Evolutionary conservation across 139 green algal genomes (phyloP).

Genomic region (Coelastrella sp.): DNA sequence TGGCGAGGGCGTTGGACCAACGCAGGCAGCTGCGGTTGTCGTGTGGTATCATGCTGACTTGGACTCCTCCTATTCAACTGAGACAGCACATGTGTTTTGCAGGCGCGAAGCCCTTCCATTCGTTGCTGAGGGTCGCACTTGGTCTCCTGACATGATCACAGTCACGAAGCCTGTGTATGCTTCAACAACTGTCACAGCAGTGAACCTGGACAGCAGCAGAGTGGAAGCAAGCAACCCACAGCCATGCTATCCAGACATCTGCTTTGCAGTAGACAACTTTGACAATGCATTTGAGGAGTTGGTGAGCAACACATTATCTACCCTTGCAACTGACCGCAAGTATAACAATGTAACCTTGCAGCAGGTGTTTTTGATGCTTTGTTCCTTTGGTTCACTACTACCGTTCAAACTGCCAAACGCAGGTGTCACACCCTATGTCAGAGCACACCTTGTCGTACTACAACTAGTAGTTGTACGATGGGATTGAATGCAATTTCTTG

Average conservation of each 20-base stretch:
- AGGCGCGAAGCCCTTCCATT: constrained; percentile 47
- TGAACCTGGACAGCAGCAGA: constrained; percentile 74
- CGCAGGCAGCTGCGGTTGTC: too few relatives aligned
- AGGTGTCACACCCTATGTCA: too few relatives aligned
- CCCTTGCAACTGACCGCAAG: neutral
- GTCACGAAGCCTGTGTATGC: constrained; percentile 65
- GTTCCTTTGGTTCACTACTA: too few relatives aligned
- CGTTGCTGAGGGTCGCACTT: constrained; percentile 46
- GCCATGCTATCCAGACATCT: constrained; percentile 81
- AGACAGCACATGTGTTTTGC: neutral
- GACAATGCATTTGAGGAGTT: constrained; percentile 73
- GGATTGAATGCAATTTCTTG: neutral
- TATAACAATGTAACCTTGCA: too few relatives aligned
- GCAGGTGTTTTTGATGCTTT: too few relatives aligned
- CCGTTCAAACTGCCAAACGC: too few relatives aligned
- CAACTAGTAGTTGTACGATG: too few relatives aligned
- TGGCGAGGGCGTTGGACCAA: too few relatives aligned
- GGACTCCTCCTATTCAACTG: too few relatives aligned
- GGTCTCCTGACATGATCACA: constrained; percentile 25
- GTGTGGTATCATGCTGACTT: too few relatives aligned
- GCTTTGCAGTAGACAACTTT: constrained; percentile 84
- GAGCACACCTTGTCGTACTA: too few relatives aligned
- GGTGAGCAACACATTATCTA: too few relatives aligned
- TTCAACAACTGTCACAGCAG: constrained; percentile 58
- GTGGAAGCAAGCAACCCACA: constrained; percentile 40